Conservation (phyloP, 2,329 filamentous ascomycete genomes). For the Ophiostoma montium region DNA sequence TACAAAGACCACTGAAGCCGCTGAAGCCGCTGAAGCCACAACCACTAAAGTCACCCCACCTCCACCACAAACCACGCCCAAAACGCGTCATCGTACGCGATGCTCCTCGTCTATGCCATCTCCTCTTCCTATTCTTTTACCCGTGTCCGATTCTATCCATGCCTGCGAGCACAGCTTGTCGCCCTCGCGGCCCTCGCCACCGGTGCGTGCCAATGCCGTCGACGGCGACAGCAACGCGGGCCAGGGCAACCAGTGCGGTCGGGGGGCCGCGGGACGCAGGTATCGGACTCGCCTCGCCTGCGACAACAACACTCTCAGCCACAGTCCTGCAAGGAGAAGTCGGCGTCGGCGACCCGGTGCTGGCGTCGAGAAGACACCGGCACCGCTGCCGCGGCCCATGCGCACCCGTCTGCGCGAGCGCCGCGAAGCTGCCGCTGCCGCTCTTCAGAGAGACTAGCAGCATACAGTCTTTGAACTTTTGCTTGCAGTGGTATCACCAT, state of each 20-base stretch:
- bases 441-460: not conserved
- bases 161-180: slow-evolving; percentile 19
- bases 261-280: not conserved
- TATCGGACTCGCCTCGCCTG: not conserved
- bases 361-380: not conserved
- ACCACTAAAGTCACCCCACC: not conserved
- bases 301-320: not conserved
- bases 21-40: not conserved
- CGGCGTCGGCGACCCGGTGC: slow-evolving; percentile 21
- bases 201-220: slow-evolving; percentile 15
- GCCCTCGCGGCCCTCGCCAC: slow-evolving; percentile 18
- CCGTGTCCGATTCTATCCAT: not conserved
- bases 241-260: not conserved
- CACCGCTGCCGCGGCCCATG: slow-evolving; percentile 4
- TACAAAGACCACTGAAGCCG: not conserved
- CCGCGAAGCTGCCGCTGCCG: slow-evolving; percentile 24
- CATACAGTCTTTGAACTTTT: not conserved
- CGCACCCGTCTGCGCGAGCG: slow-evolving; percentile 17
- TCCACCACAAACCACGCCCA: no score
- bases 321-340: not conserved
- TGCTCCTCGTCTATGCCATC: not conserved
- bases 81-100: not conserved
- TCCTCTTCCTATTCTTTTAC: not conserved
- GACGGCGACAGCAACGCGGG: not conserved
- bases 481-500: no score